phyloP scores from a whole-genome alignment of 225 moss, liverwort and hornwort species.

The Asterella californica region DNA sequence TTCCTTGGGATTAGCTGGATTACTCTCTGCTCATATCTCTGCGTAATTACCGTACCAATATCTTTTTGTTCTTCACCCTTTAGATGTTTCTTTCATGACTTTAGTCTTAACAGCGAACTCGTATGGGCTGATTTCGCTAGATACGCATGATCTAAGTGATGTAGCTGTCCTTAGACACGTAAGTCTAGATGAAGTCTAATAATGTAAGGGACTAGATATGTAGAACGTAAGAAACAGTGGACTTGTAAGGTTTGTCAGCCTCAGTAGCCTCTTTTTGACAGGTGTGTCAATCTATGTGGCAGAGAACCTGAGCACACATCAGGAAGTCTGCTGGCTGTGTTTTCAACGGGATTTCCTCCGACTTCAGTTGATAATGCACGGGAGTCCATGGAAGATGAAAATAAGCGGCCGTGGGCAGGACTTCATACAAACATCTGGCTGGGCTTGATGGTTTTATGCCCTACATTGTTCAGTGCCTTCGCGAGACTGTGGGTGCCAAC shows the following conservation, averaged over 20 bases:
- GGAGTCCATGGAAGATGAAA: slow-evolving; percentile 31
- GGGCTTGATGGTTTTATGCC: slow-evolving; percentile 66
- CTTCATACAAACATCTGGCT: slow-evolving; percentile 60
- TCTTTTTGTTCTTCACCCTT: background rate
- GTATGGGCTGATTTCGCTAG: background rate
- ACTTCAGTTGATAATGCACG: slow-evolving; percentile 24
- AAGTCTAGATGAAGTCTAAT: no score
- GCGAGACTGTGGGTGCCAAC: slow-evolving; percentile 63
- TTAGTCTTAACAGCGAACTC: background rate
- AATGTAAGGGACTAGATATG: background rate
- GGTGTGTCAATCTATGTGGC: slow-evolving; percentile 31
- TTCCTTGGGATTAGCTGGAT: background rate
- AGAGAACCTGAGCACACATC: slow-evolving; percentile 75
- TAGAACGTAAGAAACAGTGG: background rate
- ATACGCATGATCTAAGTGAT: no score
- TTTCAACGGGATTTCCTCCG: slow-evolving; percentile 38
- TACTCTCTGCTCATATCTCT: background rate
- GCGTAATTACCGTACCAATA: background rate
- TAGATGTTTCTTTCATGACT: background rate
- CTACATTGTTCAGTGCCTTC: slow-evolving; percentile 68
- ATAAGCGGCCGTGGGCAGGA: slow-evolving; percentile 33
- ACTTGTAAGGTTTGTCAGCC: background rate
- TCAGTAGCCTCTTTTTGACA: background rate
- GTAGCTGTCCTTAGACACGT: no score
- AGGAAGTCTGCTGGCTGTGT: slow-evolving; percentile 51